Conservation (phyloP, 768 basidiomycete species). For the Mycena sanguinolenta region DNA sequence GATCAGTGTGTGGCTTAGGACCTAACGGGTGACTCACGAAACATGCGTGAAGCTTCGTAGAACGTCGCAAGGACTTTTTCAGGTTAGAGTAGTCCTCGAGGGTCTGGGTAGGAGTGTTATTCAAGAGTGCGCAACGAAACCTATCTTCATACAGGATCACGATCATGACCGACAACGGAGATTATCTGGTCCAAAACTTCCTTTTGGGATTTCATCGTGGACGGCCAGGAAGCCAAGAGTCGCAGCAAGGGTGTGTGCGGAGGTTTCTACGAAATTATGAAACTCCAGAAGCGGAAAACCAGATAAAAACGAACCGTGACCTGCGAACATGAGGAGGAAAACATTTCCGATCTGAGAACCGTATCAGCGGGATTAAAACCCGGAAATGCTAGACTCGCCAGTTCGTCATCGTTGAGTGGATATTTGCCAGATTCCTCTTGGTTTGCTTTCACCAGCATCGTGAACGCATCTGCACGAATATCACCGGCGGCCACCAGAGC, state of each 20-base stretch:
- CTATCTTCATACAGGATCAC: slow-evolving; percentile 47
- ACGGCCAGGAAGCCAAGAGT: slow-evolving; percentile 61
- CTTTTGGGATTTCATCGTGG: slow-evolving; percentile 62
- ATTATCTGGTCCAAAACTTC: slow-evolving; percentile 61
- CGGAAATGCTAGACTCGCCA: slow-evolving; percentile 45
- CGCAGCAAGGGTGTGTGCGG: slow-evolving; percentile 62
- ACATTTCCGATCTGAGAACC: slow-evolving; percentile 63
- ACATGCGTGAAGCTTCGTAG: slow-evolving; percentile 47
- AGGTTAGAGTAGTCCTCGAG: slow-evolving; percentile 40
- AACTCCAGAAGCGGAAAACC: neutral
- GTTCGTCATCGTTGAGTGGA: slow-evolving; percentile 54
- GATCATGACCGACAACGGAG: slow-evolving; percentile 50
- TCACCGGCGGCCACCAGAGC: slow-evolving; percentile 40
- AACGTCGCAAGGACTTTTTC: slow-evolving; percentile 46
- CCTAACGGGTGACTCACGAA: slow-evolving; percentile 39
- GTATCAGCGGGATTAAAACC: neutral
- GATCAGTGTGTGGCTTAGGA: neutral
- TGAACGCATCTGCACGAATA: slow-evolving; percentile 53
- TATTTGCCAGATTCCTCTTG: slow-evolving; percentile 57
- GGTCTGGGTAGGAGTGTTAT: slow-evolving; percentile 29
- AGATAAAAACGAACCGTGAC: slow-evolving; percentile 58
- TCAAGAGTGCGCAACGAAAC: neutral
- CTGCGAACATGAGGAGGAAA: slow-evolving; percentile 67
- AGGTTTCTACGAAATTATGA: slow-evolving; percentile 55
- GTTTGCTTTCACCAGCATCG: slow-evolving; percentile 60